A percentile compares a stretch with the other conserved stretches of the same genome.
Evolutionary conservation across 331 rosid species (phyloP).

Genomic region (Erythrophleum ivorense): DNA sequence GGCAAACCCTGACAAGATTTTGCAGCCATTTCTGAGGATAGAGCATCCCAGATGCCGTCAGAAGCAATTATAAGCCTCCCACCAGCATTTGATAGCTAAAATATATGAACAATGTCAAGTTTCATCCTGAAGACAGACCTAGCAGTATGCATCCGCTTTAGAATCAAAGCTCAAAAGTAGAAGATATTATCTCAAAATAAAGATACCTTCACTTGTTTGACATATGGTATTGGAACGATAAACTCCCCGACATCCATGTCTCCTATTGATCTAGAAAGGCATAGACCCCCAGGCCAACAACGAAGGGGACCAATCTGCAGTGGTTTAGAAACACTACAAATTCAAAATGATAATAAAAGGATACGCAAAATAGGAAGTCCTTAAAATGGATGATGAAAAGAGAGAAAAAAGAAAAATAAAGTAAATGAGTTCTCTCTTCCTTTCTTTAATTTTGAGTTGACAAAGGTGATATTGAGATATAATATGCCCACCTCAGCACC

Average conservation of each 20-base stretch:
- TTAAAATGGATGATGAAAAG: slow-evolving; percentile 14
- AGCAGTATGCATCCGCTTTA: slow-evolving; percentile 31
- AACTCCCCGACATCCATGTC: slow-evolving; percentile 97
- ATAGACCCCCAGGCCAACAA: slow-evolving; percentile 98
- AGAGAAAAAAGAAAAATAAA: background rate
- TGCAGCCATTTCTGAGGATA: slow-evolving; percentile 86
- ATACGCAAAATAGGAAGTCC: slow-evolving; percentile 15
- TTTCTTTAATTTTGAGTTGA: background rate
- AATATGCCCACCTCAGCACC: slow-evolving; percentile 79
- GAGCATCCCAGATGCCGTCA: slow-evolving; percentile 97
- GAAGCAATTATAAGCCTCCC: slow-evolving; percentile 96
- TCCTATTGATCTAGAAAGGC: slow-evolving; percentile 96
- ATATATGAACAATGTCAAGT: slow-evolving; percentile 40
- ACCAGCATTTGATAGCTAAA: slow-evolving; percentile 79
- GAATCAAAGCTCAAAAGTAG: slow-evolving; percentile 12
- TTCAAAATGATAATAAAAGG: slow-evolving; percentile 18
- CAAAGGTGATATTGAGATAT: background rate
- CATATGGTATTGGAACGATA: slow-evolving; percentile 94
- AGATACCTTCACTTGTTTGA: slow-evolving; percentile 94
- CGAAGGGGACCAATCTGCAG: slow-evolving; percentile 97
- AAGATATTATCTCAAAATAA: slow-evolving; percentile 28
- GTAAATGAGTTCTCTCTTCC: background rate
- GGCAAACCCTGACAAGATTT: slow-evolving; percentile 87
- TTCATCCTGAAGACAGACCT: slow-evolving; percentile 31
- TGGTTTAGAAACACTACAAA: slow-evolving; percentile 38